A percentile compares a stretch with the other conserved stretches of the same genome.
These are phyloP conservation scores for Myxozyma melibiosi DNA, from an alignment of 805 yeast genomes.

Conservation along the genomic window DNA sequence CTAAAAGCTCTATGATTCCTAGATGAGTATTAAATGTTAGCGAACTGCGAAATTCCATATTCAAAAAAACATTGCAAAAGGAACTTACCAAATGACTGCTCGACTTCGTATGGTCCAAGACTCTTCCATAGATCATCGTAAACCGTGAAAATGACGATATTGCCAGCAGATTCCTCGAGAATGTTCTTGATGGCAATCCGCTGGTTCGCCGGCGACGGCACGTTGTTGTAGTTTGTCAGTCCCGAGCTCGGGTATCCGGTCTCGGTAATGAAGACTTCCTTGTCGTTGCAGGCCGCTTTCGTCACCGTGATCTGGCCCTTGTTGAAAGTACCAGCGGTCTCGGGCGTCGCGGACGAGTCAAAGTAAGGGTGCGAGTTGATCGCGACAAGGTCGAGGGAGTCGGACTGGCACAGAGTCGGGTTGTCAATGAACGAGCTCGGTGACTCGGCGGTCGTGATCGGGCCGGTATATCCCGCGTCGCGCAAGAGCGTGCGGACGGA, in stretches of 20 bases:
- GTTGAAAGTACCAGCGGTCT: constrained; percentile 70
- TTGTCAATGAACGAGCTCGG: constrained; percentile 68
- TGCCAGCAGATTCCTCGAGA: constrained; percentile 55
- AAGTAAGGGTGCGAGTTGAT: constrained; percentile 86
- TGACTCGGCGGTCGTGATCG: constrained; percentile 84
- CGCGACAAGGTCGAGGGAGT: constrained; percentile 78
- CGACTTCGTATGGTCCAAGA: constrained; percentile 83
- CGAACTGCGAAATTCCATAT: neutral
- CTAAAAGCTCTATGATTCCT: constrained; percentile 38
- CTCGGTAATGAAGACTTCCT: constrained; percentile 74
- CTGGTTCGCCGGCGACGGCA: constrained; percentile 79
- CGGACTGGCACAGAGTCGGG: constrained; percentile 65
- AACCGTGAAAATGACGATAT: constrained; percentile 74
- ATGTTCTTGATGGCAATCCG: constrained; percentile 58
- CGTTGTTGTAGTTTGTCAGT: constrained; percentile 72
- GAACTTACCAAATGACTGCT: constrained; percentile 73
- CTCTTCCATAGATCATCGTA: constrained; percentile 83
- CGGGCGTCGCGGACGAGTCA: constrained; percentile 62
- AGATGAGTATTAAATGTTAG: neutral
- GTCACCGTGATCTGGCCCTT: constrained; percentile 62
- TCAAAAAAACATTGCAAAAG: neutral
- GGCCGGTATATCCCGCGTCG: constrained; percentile 75
- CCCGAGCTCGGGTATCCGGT: constrained; percentile 97
- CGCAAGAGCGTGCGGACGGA: constrained; percentile 61
- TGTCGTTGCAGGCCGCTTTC: constrained; percentile 56